phyloP scores from a whole-genome alignment of 225 moss, liverwort and hornwort genomes.

The Pseudoscleropodium purum region DNA sequence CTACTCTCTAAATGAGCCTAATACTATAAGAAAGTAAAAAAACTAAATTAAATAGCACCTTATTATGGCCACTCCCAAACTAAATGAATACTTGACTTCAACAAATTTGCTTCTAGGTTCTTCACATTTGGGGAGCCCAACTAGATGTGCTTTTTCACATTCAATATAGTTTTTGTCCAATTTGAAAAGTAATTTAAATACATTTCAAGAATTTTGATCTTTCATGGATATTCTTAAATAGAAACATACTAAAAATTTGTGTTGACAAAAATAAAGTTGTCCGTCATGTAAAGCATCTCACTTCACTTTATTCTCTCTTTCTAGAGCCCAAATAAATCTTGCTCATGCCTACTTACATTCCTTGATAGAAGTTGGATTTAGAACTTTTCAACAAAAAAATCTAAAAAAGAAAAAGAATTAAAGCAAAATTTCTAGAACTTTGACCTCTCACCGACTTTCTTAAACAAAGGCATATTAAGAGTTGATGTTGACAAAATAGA shows the following conservation, averaged over 20 bases:
- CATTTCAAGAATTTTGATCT: background rate
- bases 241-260: background rate
- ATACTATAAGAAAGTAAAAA: fast-evolving
- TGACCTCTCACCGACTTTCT: fast-evolving
- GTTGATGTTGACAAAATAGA: background rate
- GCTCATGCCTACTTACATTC: background rate
- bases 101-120: fast-evolving
- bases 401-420: background rate
- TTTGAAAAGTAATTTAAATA: background rate
- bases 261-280: background rate
- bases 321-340: fast-evolving
- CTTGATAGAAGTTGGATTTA: background rate
- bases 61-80: fast-evolving
- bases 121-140: background rate
- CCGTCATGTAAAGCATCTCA: fast-evolving
- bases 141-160: fast-evolving
- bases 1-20: fast-evolving
- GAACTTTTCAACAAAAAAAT: background rate
- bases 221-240: fast-evolving
- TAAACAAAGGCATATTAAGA: background rate
- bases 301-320: background rate
- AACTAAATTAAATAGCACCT: background rate
- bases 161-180: background rate
- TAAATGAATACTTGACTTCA: background rate
- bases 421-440: background rate